Evolutionary conservation across 139 green algal species (phyloP), one percentile per base, ranked within the genome.

Genomic region (Coelastrella sp.): DNA sequence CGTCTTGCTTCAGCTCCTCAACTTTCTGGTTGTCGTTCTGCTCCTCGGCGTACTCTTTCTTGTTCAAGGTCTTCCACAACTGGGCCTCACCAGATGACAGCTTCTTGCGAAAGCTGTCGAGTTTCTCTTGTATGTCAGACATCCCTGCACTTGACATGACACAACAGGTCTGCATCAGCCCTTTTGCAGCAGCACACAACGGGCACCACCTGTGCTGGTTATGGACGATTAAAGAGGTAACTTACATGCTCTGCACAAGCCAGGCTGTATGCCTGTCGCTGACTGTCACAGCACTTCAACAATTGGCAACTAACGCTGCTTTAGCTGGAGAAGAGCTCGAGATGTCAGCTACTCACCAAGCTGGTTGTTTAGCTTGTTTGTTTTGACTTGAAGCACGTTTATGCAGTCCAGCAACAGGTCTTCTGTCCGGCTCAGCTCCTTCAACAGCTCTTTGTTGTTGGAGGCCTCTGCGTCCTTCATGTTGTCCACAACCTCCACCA

Each of bases 321-420:
- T 57, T 57, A 57, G 11, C 15, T 23, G 45, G 45, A 57, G 45
- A 57, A 57, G 11, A 23, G 45, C 45, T 23, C 15, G 45, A 23
- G 15, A 13, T 13, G 45, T 57, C 45, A 57, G 45, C 45, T 57
- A 67, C 59, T 67, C 59, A 67, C 59, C 59, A 67, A 32, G 25
- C 59, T 67, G 59, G 59, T 35, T 71, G 62, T 27, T 71, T 27
- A 71, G 23, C n/a, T 5, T 71, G 62, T 71, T 38, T 27, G 37
- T 35, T 27, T 71, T 37, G n/a, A 27, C 62, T 71, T 37, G n/a
- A 25, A 71, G 34, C 62, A 40, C 62, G 17, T 35, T 71, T 25
- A 71, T 71, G 62, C 37, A 11, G n/a, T 27, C 62, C n/a, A 71
- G 62, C 62, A 71, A 71, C 62, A 23, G n/a, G 25, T 40, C 62